phyloP scores from a whole-genome alignment of 768 basidiomycete species.

The Trametes maxima region DNA sequence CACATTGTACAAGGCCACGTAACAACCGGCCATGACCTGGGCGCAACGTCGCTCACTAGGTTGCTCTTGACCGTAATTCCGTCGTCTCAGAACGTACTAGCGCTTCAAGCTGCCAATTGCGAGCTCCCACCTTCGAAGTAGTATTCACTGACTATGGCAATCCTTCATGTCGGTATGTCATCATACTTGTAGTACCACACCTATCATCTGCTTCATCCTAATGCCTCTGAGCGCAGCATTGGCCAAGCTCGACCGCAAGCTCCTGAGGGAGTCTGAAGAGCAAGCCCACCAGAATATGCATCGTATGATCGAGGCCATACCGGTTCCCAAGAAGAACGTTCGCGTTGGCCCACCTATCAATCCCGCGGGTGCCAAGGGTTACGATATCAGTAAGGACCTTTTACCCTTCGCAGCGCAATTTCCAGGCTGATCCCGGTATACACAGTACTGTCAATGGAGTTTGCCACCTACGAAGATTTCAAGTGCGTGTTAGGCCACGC shows the following conservation, averaged over 20 bases:
- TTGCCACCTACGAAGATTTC: slow-evolving; percentile 7
- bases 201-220: neutral
- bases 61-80: no score
- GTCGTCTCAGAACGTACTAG: no score
- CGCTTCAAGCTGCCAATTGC: neutral
- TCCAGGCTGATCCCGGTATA: neutral
- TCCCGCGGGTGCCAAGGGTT: slow-evolving; percentile 1
- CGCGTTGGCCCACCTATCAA: slow-evolving; percentile 13
- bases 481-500: neutral
- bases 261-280: slow-evolving; percentile 8
- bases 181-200: neutral
- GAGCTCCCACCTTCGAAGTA: neutral
- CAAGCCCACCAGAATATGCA: slow-evolving; percentile 11
- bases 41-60: no score
- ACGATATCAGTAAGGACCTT: slow-evolving; percentile 8
- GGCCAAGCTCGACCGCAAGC: slow-evolving; percentile 8
- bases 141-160: neutral
- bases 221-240: neutral
- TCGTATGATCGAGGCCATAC: slow-evolving; percentile 7
- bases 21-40: no score
- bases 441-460: slow-evolving; percentile 13
- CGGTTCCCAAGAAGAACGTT: slow-evolving; percentile 10
- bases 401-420: neutral
- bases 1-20: no score
- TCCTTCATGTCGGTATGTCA: slow-evolving; percentile 8